phyloP scores from a whole-genome alignment of 2,329 filamentous ascomycete species.

The Stemphylium beticola region DNA sequence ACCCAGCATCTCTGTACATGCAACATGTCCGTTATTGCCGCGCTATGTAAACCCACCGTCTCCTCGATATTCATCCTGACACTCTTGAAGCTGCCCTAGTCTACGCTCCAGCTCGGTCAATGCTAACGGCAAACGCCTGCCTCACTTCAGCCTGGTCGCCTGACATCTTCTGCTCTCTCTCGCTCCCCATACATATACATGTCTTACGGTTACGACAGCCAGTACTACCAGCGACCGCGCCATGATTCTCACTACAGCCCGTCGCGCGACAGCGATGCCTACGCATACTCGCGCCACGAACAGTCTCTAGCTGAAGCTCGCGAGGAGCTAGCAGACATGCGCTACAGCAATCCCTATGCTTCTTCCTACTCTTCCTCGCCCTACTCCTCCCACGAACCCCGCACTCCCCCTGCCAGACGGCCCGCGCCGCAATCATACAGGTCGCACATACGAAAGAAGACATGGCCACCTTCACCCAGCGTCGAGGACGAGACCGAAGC shows the following conservation, averaged over 20 bases:
- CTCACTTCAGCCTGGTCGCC: conserved; percentile 18
- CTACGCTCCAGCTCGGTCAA: neutral
- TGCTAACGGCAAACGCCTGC: conserved; percentile 8
- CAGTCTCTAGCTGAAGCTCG: conserved; percentile 22
- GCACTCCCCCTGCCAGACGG: conserved; percentile 31
- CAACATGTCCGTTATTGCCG: conserved; percentile 16
- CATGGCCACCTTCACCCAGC: conserved; percentile 66
- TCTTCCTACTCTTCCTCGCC: conserved; percentile 32
- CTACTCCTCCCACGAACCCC: conserved; percentile 37
- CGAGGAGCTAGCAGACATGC: conserved; percentile 32
- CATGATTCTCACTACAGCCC: conserved; percentile 34
- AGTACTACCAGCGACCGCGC: conserved; percentile 26
- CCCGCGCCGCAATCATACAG: conserved; percentile 27
- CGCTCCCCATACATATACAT: conserved; percentile 21
- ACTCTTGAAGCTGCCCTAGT: conserved; percentile 8
- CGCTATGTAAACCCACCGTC: conserved; percentile 10
- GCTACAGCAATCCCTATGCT: conserved; percentile 26
- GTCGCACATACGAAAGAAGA: conserved; percentile 23
- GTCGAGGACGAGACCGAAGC: conserved; percentile 73
- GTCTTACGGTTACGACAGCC: conserved; percentile 38
- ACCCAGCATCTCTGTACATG: conserved; percentile 13
- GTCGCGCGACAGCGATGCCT: conserved; percentile 33
- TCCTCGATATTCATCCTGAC: conserved; percentile 5
- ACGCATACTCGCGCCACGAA: conserved; percentile 28
- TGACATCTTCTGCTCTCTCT: conserved; percentile 11